phyloP scores from a whole-genome alignment of 2,329 filamentous ascomycete genomes.

The Kalaharituber pfeilii region DNA sequence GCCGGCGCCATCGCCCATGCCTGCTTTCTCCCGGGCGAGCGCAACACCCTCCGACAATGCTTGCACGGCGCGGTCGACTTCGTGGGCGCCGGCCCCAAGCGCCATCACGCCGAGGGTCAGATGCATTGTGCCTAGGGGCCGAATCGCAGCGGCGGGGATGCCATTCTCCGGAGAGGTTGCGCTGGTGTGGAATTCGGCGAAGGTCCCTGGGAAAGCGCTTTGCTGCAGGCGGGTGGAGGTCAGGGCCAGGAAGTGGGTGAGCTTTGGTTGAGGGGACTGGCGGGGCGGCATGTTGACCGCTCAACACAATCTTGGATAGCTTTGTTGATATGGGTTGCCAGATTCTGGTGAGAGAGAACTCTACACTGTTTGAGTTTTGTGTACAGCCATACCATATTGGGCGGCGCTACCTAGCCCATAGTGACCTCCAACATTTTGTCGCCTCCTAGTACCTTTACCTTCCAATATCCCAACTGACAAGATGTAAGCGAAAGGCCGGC shows the following conservation, averaged over 20 bases:
- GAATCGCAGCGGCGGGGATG: slow-evolving; percentile 3
- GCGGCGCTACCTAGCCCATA: too few species aligned
- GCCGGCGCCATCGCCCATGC: not conserved
- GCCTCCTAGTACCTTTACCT: too few species aligned
- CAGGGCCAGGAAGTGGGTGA: not conserved
- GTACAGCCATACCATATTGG: too few species aligned
- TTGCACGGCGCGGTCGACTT: not conserved
- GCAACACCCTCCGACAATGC: not conserved
- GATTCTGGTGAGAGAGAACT: not conserved
- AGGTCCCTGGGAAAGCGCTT: not conserved
- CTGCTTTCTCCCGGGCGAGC: too few species aligned
- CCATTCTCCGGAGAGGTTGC: not conserved
- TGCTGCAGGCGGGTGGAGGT: not conserved
- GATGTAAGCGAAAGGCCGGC: too few species aligned
- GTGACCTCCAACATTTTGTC: too few species aligned
- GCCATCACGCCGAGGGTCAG: slow-evolving; percentile 13
- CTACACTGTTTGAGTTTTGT: too few species aligned
- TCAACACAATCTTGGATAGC: too few species aligned
- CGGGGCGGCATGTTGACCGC: not conserved
- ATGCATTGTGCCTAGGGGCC: slow-evolving; percentile 6
- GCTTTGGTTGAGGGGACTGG: not conserved
- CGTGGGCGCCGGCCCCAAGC: not conserved
- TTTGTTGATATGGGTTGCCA: too few species aligned
- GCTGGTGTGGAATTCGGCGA: not conserved
- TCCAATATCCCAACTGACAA: too few species aligned